Base-by-base conservation (phyloP, 164 flowering plant species). In the Macadamia integrifolia region DNA sequence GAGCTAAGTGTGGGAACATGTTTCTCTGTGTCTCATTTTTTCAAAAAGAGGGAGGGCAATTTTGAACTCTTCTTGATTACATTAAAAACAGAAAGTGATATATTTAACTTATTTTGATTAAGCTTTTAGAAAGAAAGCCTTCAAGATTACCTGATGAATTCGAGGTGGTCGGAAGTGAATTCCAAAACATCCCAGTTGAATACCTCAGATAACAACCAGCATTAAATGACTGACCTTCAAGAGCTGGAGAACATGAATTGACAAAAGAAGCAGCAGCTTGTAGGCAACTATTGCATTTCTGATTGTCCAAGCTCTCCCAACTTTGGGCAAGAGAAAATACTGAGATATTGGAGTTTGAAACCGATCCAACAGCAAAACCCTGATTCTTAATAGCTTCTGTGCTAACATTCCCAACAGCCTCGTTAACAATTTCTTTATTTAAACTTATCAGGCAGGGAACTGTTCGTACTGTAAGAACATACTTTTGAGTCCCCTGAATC, bases 161-260 rank as follows among this genome's bases (percentile, higher is more conserved):
- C 10, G 57, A 7, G 50, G 48, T 49, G 15, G 49, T 61, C 6
- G 15, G 64, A 42, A 64, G 12, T 35, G 14, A 17, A 43, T 71
- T 71, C 73, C 73, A 71, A 56, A 72, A 72, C 17, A 50, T 44
- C 29, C 13, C 28, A 2, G 67, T 62, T 28, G 75, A 72, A 43
- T 72, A 66, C 53, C 75, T 61, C 75, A 72, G 52, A 31, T 60
- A 72, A 57, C 75, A 72, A 8, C 70, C 75, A 12, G 70, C 66
- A 42, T 72, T 60, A n/a, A 72, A 60, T 8, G 66, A 58, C 53
- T 70, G 62, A 7, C 70, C 75, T 66, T 72, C 75, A 23, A 49
- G 9, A 6, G 55, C 66, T 3, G 75, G 75, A 32, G 62, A 14
- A 61, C 75, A 66, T 8, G 44, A 61, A 35, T 48, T 23, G 8